These are phyloP conservation scores for Pseudopithomyces maydicus DNA, from an alignment of 2,329 filamentous ascomycete genomes.

Conservation along the genomic window DNA sequence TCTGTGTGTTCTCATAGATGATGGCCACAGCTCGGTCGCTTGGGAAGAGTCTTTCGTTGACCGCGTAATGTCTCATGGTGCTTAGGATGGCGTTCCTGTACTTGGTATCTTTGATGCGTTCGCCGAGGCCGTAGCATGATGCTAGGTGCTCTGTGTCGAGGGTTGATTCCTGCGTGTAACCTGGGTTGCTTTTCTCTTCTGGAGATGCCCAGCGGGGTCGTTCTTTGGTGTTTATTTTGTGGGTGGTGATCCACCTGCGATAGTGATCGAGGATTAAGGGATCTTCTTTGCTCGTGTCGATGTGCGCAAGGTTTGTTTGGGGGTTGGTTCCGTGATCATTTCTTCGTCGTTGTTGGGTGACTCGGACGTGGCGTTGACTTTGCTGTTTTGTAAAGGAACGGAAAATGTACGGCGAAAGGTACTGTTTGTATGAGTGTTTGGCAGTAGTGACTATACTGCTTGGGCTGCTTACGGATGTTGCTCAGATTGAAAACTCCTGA, in stretches of 20 bases:
- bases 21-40: neutral
- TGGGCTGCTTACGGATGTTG: neutral
- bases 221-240: neutral
- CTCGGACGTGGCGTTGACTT: neutral
- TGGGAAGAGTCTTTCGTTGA: neutral
- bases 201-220: neutral
- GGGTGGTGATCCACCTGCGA: neutral
- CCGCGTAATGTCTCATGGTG: neutral
- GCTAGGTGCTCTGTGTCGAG: slow-evolving; percentile 5
- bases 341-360: neutral
- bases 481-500: neutral
- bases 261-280: neutral
- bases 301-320: neutral
- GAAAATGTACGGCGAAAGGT: neutral
- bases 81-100: slow-evolving; percentile 9
- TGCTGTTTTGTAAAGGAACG: neutral
- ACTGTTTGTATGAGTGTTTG: neutral
- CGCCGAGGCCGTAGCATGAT: slow-evolving; percentile 9
- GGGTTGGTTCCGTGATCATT: neutral
- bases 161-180: neutral
- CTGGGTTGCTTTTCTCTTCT: neutral
- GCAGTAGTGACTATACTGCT: neutral
- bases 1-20: slow-evolving; percentile 5
- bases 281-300: neutral
- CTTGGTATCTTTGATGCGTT: slow-evolving; percentile 4